These are phyloP conservation scores for Zychaea mexicana DNA, from an alignment of 371 early-diverging fungal species.

Conservation along the genomic window DNA sequence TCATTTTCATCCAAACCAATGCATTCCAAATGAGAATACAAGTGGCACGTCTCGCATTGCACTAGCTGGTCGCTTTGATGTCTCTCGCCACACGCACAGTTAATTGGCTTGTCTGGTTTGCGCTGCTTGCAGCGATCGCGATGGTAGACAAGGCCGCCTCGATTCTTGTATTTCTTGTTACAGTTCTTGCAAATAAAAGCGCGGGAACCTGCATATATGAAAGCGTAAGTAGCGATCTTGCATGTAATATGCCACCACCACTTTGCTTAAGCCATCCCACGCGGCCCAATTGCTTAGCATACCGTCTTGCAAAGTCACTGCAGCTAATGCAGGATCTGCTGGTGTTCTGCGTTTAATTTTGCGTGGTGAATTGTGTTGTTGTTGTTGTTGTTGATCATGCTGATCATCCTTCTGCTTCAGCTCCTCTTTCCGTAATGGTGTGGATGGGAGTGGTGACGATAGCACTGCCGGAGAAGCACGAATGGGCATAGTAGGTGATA, in stretches of 20 bases:
- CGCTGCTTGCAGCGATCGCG: conserved; percentile 40
- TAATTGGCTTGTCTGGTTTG: conserved; percentile 6
- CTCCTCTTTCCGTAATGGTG: too few relatives aligned
- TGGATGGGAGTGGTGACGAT: not conserved
- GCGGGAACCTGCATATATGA: not conserved
- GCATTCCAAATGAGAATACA: conserved; percentile 61
- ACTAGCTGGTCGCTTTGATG: conserved; percentile 27
- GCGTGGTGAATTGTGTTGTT: not conserved
- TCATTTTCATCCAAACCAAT: conserved; percentile 36
- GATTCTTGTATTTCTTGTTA: conserved; percentile 49
- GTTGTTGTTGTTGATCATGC: not conserved
- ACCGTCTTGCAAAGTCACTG: conserved; percentile 3
- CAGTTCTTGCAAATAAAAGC: conserved; percentile 48
- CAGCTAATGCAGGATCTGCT: conserved; percentile 2
- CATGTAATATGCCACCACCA: not conserved
- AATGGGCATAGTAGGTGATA: too few relatives aligned
- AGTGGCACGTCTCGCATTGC: conserved; percentile 54
- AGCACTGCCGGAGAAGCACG: too few relatives aligned
- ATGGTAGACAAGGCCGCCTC: conserved; percentile 45
- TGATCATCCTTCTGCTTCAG: too few relatives aligned
- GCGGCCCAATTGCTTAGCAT: too few relatives aligned
- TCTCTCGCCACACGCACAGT: conserved; percentile 9
- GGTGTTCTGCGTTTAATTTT: not conserved
- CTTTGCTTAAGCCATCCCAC: too few relatives aligned
- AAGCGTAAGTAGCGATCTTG: not conserved